Evolutionary conservation across 2,329 filamentous ascomycete species (phyloP), one percentile per base, ranked within the genome.

Genomic region (Penicillium freii): DNA sequence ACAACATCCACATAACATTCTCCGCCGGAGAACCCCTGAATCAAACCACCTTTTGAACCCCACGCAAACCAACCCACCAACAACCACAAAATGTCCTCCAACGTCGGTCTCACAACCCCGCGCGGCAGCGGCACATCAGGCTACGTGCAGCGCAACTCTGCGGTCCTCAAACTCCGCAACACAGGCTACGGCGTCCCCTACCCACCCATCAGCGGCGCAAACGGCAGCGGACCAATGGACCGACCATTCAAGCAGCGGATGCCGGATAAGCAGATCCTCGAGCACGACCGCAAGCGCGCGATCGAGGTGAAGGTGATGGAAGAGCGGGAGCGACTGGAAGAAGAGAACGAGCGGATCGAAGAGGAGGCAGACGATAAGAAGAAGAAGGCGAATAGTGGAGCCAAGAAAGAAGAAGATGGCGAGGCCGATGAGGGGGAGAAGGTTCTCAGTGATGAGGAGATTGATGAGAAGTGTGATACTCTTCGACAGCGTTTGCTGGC

Each of bases 81-180:
- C 15, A 25, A 47, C 23, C 23, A 42, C n/a, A 47, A 70, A 67
- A 97, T 97, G 94, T 94, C 92, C 59, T 92, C 94, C 65, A 99
- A 99, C 79, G 94, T 99, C 71, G 95, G 94, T 57, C 91, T 99
- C 69, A 87, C 89, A 56, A 99, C 94, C 5, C 94, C 94, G 3
- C 88, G 94, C 70, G 94, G 94, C 66, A 96, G 90, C 72, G 94
- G 94, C 47, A 99, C 94, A 56, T 97, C 93, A 1, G 94, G 94
- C 72, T 97, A 97, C 74, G 93, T 99, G 56, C 93, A 97, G 78
- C 91, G 92, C 75, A 99, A 97, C 79, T 86, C 92, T 36, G 94
- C 94, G 19, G 87, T 93, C 72, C 86, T 97, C 67, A 87, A 84
- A 71, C 92, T 90, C 31, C 92, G 93, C 77, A 91, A 96, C 78